phyloP scores from a whole-genome alignment of 148 eudicot species.

The Camellia lanceoleosa region DNA sequence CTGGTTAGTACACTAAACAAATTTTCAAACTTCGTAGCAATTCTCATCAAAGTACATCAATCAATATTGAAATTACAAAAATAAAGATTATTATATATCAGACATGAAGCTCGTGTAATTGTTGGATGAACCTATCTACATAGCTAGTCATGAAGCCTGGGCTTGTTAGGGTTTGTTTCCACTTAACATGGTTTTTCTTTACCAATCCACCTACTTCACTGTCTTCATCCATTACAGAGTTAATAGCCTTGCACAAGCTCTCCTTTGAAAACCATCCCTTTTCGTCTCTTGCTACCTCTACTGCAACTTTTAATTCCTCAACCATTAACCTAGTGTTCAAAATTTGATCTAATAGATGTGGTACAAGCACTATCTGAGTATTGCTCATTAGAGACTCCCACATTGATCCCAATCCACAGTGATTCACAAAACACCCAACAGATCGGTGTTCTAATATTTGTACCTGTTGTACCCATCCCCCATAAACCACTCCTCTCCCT shows the following conservation, averaged over 20 bases:
- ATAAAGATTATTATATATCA: background rate
- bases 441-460: no score
- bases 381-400: no score
- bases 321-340: background rate
- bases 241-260: conserved; percentile 5
- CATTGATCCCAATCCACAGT: no score
- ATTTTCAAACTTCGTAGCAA: background rate
- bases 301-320: background rate
- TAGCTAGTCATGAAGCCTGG: no score
- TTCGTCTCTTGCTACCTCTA: background rate
- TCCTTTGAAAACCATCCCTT: background rate
- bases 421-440: no score
- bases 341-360: background rate
- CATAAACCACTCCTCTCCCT: no score
- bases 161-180: background rate
- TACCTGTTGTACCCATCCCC: no score
- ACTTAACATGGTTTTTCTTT: background rate
- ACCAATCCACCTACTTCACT: background rate
- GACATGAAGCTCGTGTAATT: background rate
- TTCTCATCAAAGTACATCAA: background rate
- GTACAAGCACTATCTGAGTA: background rate
- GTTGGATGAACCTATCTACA: no score
- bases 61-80: background rate
- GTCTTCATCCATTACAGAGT: background rate
- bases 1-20: background rate